A percentile compares a stretch with the other conserved stretches of the same genome.
phyloP scores from a whole-genome alignment of 805 yeast species.

The Candida chauliodis region DNA sequence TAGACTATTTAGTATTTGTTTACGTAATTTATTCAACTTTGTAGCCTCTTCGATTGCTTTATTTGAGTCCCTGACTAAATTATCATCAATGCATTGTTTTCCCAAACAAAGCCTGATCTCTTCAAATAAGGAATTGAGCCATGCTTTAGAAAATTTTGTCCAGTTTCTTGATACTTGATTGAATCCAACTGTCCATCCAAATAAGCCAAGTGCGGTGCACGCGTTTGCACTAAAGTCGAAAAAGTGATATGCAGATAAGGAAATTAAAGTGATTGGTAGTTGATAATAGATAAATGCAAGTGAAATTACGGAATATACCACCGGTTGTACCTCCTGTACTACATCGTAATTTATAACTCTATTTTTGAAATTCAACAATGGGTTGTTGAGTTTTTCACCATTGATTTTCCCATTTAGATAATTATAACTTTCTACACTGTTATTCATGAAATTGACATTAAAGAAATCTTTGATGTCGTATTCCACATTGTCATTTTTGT shows the following conservation, averaged over 20 bases:
- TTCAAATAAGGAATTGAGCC: constrained; percentile 31
- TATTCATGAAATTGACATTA: constrained; percentile 29
- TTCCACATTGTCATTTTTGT: constrained; percentile 40
- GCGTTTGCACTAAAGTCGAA: constrained; percentile 32
- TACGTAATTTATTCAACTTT: constrained; percentile 12
- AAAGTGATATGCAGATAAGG: constrained; percentile 28
- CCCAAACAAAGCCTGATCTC: constrained; percentile 33
- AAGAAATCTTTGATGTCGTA: constrained; percentile 40
- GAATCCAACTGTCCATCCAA: constrained; percentile 42
- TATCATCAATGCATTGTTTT: constrained; percentile 34
- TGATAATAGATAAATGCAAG: constrained; percentile 34
- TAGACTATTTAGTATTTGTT: constrained; percentile 6
- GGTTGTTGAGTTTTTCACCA: constrained; percentile 21
- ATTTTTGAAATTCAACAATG: constrained; percentile 28
- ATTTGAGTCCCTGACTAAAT: constrained; percentile 32
- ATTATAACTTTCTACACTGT: constrained; percentile 37
- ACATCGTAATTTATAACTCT: constrained; percentile 26
- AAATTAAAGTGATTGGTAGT: constrained; percentile 31
- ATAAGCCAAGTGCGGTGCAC: constrained; percentile 28
- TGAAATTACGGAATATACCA: constrained; percentile 25
- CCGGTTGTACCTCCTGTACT: constrained; percentile 34
- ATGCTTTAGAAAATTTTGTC: constrained; percentile 25
- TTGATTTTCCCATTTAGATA: constrained; percentile 35
- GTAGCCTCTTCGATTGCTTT: constrained; percentile 15
- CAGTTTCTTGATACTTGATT: constrained; percentile 37